These are phyloP conservation scores for Hordeum pubiflorum DNA, from an alignment of 202 grass and related monocot species.

Conservation along the genomic window DNA sequence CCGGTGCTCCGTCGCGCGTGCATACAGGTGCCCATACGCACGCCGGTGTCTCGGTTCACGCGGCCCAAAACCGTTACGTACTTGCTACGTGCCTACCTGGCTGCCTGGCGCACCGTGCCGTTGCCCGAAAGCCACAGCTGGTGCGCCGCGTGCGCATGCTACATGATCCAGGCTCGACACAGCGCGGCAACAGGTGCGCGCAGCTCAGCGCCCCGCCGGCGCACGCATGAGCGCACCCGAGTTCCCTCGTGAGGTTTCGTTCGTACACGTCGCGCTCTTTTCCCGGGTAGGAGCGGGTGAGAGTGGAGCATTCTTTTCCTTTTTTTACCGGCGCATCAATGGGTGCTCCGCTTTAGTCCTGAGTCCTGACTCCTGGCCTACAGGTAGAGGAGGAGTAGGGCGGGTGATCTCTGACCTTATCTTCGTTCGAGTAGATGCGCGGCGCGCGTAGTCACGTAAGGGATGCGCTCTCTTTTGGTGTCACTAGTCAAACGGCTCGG, in stretches of 20 bases:
- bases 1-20: not conserved
- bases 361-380: too few relatives aligned
- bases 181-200: not conserved
- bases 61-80: not conserved
- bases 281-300: not conserved
- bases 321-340: not conserved
- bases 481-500: not conserved
- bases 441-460: not conserved
- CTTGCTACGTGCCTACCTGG: not conserved
- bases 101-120: not conserved
- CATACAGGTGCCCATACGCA: not conserved
- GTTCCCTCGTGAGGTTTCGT: not conserved
- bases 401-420: not conserved
- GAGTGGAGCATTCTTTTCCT: not conserved
- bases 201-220: not conserved
- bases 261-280: not conserved
- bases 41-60: too few relatives aligned
- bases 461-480: not conserved
- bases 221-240: too few relatives aligned
- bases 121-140: not conserved
- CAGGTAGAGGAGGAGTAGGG: not conserved
- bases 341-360: too few relatives aligned
- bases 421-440: not conserved
- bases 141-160: not conserved
- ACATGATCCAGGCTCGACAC: not conserved